A percentile compares a stretch with the other conserved stretches of the same genome.
Evolutionary conservation across 1,284 basidiomycete genomes (phyloP).

Genomic region (Cryptococcus sp.): DNA sequence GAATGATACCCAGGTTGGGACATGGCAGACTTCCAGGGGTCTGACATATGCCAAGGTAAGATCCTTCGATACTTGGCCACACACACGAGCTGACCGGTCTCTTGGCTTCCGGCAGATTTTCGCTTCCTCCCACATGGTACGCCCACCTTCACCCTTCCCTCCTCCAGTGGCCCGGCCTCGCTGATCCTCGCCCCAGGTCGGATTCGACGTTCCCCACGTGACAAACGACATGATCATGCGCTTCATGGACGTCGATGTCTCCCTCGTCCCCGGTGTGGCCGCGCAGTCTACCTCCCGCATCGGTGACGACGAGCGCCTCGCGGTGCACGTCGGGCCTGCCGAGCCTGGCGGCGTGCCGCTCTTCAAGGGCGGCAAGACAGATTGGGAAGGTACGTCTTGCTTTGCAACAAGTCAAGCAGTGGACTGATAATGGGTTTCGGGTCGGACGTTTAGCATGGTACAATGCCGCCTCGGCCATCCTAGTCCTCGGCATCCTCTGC

Average conservation of each 20-base stretch:
- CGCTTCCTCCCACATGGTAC: conserved; percentile 83
- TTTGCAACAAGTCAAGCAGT: not conserved
- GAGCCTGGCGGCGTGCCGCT: conserved; percentile 52
- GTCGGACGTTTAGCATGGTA: conserved; percentile 73
- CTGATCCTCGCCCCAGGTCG: conserved; percentile 54
- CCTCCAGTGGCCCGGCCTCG: too few species aligned
- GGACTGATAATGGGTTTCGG: too few species aligned
- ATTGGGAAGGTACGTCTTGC: conserved; percentile 69
- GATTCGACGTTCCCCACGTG: conserved; percentile 81
- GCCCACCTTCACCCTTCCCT: not conserved
- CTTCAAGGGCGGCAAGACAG: conserved; percentile 65
- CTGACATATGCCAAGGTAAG: conserved; percentile 86
- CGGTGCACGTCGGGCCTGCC: conserved; percentile 28
- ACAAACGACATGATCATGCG: conserved; percentile 97
- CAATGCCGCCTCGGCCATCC: conserved; percentile 80
- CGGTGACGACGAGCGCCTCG: conserved; percentile 43
- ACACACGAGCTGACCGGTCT: not conserved
- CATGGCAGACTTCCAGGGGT: conserved; percentile 84
- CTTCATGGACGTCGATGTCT: conserved; percentile 87
- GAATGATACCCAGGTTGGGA: conserved; percentile 72
- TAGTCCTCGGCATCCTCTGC: conserved; percentile 72
- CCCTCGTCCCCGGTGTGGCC: conserved; percentile 69
- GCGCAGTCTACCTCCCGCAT: conserved; percentile 51
- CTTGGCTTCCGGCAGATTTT: not conserved
- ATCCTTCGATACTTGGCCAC: not conserved